These are phyloP conservation scores for Clitocybe nebularis DNA, from an alignment of 1,284 basidiomycete species.

Conservation along the genomic window DNA sequence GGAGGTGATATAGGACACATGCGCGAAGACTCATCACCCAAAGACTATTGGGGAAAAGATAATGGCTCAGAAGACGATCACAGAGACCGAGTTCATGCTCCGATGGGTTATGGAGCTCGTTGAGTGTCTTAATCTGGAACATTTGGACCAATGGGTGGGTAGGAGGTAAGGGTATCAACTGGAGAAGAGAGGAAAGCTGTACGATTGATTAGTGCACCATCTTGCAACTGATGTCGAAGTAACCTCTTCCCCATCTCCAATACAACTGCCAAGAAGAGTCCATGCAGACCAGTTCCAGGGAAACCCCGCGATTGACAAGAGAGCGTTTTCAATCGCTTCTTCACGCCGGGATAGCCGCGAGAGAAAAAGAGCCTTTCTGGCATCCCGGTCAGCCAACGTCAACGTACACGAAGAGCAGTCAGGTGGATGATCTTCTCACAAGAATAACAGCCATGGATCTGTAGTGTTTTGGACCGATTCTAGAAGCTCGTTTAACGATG, in stretches of 20 bases:
- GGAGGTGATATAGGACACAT: slow-evolving; percentile 84
- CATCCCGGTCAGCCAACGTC: slow-evolving; percentile 9
- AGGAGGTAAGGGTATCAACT: slow-evolving; percentile 59
- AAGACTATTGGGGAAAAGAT: slow-evolving; percentile 79
- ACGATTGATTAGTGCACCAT: slow-evolving; percentile 20
- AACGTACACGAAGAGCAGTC: slow-evolving; percentile 2
- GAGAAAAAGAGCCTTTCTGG: slow-evolving; percentile 77
- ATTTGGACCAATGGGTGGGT: slow-evolving; percentile 77
- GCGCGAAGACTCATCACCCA: slow-evolving; percentile 87
- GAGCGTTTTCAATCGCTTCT: slow-evolving; percentile 81
- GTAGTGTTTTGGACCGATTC: slow-evolving; percentile 49
- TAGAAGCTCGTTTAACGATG: slow-evolving; percentile 57
- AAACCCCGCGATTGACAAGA: slow-evolving; percentile 76
- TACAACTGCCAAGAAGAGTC: slow-evolving; percentile 76
- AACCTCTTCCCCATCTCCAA: slow-evolving; percentile 91
- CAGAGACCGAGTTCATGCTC: slow-evolving; percentile 80
- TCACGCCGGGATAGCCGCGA: slow-evolving; percentile 75
- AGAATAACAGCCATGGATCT: slow-evolving; percentile 85
- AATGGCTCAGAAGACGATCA: slow-evolving; percentile 65
- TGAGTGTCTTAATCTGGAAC: slow-evolving; percentile 87
- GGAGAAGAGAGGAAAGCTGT: slow-evolving; percentile 62
- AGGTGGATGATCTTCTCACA: slow-evolving; percentile 51
- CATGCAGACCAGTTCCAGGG: slow-evolving; percentile 98
- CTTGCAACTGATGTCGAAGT: slow-evolving; percentile 13
- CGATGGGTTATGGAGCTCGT: slow-evolving; percentile 85